Base-by-base conservation (phyloP, 192 early-diverging fungal species). In the Linnemannia hyalina region DNA sequence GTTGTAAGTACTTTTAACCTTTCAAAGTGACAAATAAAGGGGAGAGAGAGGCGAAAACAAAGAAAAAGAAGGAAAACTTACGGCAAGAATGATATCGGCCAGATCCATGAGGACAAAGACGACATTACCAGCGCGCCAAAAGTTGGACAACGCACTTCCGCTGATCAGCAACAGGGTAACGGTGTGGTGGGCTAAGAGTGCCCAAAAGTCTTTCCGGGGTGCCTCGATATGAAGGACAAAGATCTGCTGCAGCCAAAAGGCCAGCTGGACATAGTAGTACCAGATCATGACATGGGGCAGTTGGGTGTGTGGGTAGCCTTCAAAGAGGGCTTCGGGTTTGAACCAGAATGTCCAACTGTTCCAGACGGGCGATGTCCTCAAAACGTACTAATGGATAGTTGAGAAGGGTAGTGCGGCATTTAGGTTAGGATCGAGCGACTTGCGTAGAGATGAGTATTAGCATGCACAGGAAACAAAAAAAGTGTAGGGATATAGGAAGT, bases 21-120 rank as follows among this genome's bases (percentile, higher is more conserved):
- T 74, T 75, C 35, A 35, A 75, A 54, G 73, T 63, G 60, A 63
- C 60, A 63, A 29, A 6, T 73, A 16, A 29, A n/a, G 7, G 9
- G 1, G 40, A 5, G 9, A n/a, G 26, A 32, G 26, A 13, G 23
- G 23, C 7, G 6, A 60, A n/a, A 29, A 8, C 29, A 22, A n/a
- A 49, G 47, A 46, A 46, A 5, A 49, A 16, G 47, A 49, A 49
- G 47, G 23, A 57, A 7, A 13, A 87, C 91, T 91, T 87, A 93
- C 92, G 57, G 91, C 91, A 44, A 95, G 78, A 42, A 93, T 82
- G 70, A 91, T 88, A 85, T 95, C 94, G 18, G 93, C 87, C 23
- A 93, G 78, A 89, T 95, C 94, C 92, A 95, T 91, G 76, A 90
- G 88, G 2, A 93, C 88, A 88, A 95, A 93, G 26, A 93, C 90